Evolutionary conservation across 331 rosid genomes (phyloP), one percentile per base, ranked within the genome.

Genomic region (Quercus phellos): DNA sequence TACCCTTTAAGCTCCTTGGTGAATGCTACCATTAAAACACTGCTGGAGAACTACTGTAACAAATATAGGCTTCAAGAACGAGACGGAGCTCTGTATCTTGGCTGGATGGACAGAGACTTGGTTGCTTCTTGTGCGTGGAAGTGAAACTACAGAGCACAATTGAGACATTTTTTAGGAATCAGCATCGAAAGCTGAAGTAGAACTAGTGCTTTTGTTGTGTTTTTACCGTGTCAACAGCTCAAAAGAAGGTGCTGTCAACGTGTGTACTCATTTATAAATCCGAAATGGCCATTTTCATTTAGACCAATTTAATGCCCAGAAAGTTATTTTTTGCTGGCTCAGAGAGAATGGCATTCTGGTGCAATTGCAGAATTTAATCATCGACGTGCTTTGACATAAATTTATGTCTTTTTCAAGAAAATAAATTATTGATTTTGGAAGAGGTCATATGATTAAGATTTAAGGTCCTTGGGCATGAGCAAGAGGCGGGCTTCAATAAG

Each of bases 51-150:
- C 72, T 91, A 95, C 83, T 85, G 91, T 69, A 73, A 87, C 80
- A 89, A 84, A 77, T 95, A 95, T 79, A 85, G 90, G 63, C 96
- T 93, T 81, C 80, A 89, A 85, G 98, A 95, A 81, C 87, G 88
- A 74, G 93, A 87, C 46, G 98, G 93, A 61, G 96, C 96, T 70
- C 87, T 93, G 19, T 93, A 91, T 80, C 91, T 95, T 59, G 99
- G 99, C 68, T 95, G 99, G 99, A 95, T 89, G 99, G 84, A 90
- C 76, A 89, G 99, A 83, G 91, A 87, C 81, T 85, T 95, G 89
- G 94, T 95, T 82, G 91, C 97, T 88, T 91, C 99, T 72, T 95
- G 94, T 70, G 99, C 99, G 9, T 95, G 99, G 99, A 91, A 79
- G 86, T 95, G 86, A 88, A 69, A 68, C 56, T 71, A 74, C 56